Percentiles rank a stretch among this genome's conserved stretches.
These are phyloP conservation scores for Priceomyces fermenticarens DNA, from an alignment of 805 yeast species.

Conservation along the genomic window DNA sequence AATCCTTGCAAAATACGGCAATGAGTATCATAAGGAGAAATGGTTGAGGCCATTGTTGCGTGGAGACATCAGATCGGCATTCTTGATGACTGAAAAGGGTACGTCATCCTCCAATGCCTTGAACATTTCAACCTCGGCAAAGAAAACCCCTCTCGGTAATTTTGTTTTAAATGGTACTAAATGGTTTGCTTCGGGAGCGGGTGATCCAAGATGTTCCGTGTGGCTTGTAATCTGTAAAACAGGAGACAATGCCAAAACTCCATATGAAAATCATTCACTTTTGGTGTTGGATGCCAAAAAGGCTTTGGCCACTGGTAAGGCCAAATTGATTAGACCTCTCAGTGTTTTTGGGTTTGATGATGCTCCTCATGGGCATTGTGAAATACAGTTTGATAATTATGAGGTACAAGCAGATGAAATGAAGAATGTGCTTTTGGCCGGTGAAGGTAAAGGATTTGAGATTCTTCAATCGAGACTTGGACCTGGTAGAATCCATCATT, in stretches of 20 bases:
- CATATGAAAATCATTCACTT: constrained; percentile 55
- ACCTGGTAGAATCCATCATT: constrained; percentile 70
- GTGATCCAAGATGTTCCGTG: constrained; percentile 57
- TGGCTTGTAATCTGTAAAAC: constrained; percentile 57
- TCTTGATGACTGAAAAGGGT: constrained; percentile 63
- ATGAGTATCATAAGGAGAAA: constrained; percentile 32
- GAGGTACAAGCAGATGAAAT: constrained; percentile 45
- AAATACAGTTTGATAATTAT: constrained; percentile 48
- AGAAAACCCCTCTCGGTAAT: constrained; percentile 35
- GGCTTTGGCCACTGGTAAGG: constrained; percentile 50
- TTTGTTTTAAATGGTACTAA: constrained; percentile 58
- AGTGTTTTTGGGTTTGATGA: constrained; percentile 60
- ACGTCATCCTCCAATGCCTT: constrained; percentile 61
- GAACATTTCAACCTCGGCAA: constrained; percentile 49
- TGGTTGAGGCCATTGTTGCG: constrained; percentile 53
- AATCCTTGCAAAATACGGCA: constrained; percentile 42
- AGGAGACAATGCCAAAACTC: constrained; percentile 19
- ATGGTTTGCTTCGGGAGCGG: constrained; percentile 73
- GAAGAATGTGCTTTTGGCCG: constrained; percentile 39
- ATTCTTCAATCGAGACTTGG: constrained; percentile 64
- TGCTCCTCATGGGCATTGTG: constrained; percentile 73
- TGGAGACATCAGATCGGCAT: constrained; percentile 58
- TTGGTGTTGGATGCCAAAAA: constrained; percentile 50
- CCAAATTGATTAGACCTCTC: constrained; percentile 48
- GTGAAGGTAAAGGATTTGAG: constrained; percentile 56